phyloP scores from a whole-genome alignment of 495 filamentous ascomycete genomes.

The Trichoderma gamsii region DNA sequence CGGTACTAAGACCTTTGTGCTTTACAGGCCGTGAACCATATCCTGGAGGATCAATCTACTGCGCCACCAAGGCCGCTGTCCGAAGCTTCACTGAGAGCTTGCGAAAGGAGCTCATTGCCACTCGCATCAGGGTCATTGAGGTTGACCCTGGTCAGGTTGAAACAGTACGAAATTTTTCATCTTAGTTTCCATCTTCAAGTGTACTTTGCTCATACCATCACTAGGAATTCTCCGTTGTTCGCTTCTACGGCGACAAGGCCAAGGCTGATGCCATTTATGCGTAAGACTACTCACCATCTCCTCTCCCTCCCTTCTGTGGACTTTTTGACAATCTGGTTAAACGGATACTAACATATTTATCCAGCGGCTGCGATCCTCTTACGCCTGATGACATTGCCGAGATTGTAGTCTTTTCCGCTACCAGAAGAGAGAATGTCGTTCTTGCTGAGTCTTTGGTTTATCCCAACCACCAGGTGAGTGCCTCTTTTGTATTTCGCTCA shows the following conservation, averaged over 20 bases:
- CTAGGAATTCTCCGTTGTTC: constrained; percentile 87
- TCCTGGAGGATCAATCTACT: constrained; percentile 89
- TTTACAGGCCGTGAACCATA: constrained; percentile 70
- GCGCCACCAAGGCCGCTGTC: constrained; percentile 91
- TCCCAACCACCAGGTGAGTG: constrained; percentile 74
- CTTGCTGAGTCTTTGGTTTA: constrained; percentile 87
- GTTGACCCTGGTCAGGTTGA: constrained; percentile 96
- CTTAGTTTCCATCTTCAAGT: too few relatives aligned
- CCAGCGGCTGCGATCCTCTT: constrained; percentile 77
- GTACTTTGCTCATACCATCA: neutral
- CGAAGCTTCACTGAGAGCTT: constrained; percentile 83
- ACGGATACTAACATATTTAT: neutral
- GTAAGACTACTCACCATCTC: constrained; percentile 44
- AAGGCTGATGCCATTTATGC: constrained; percentile 96
- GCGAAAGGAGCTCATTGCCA: constrained; percentile 80
- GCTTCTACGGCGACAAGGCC: constrained; percentile 84
- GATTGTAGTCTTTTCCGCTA: constrained; percentile 83
- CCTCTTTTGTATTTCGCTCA: neutral
- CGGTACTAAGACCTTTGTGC: neutral
- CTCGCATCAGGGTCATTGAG: constrained; percentile 83
- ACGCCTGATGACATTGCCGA: constrained; percentile 95
- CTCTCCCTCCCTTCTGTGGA: neutral
- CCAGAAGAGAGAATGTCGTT: constrained; percentile 89
- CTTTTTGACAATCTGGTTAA: neutral
- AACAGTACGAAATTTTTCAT: constrained; percentile 53